phyloP scores from a whole-genome alignment of 2,329 filamentous ascomycete genomes.

The Cordyceps sp. region DNA sequence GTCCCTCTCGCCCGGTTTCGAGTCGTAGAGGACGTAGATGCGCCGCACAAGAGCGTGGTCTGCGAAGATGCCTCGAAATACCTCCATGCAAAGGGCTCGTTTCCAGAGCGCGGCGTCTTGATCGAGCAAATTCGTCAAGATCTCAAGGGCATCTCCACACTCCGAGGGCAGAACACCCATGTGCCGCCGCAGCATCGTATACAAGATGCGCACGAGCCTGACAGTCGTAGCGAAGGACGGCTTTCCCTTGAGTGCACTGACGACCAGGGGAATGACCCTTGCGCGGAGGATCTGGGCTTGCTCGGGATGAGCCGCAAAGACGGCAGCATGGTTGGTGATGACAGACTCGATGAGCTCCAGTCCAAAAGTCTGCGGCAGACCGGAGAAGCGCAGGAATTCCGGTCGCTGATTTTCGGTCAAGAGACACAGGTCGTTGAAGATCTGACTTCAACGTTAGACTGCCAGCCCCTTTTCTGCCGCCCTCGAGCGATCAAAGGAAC shows the following conservation, averaged over 20 bases:
- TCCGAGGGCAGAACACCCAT: conserved; percentile 59
- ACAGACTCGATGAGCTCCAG: conserved; percentile 87
- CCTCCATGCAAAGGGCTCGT: conserved; percentile 75
- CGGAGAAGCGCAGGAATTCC: conserved; percentile 64
- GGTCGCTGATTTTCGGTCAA: conserved; percentile 72
- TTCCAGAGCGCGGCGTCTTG: conserved; percentile 78
- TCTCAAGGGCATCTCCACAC: conserved; percentile 65
- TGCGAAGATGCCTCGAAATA: conserved; percentile 71
- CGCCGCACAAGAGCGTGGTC: conserved; percentile 63
- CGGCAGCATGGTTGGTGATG: conserved; percentile 65
- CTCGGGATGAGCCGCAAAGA: conserved; percentile 66
- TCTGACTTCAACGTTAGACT: conserved; percentile 21
- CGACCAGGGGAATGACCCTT: conserved; percentile 69
- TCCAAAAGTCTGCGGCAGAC: conserved; percentile 66
- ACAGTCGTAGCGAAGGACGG: conserved; percentile 70
- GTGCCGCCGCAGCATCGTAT: conserved; percentile 65
- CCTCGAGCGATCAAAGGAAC: not conserved
- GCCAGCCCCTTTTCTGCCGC: no score
- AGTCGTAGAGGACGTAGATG: conserved; percentile 70
- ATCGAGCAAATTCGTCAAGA: conserved; percentile 75
- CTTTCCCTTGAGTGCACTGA: conserved; percentile 60
- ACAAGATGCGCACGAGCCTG: conserved; percentile 66
- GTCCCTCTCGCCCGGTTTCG: conserved; percentile 50
- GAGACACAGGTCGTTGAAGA: conserved; percentile 82
- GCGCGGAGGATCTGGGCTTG: conserved; percentile 63